Percentiles rank a stretch among this genome's conserved stretches.
These are phyloP conservation scores for Geotrichum europaeum DNA, from an alignment of 1,139 yeast genomes.

Conservation along the genomic window DNA sequence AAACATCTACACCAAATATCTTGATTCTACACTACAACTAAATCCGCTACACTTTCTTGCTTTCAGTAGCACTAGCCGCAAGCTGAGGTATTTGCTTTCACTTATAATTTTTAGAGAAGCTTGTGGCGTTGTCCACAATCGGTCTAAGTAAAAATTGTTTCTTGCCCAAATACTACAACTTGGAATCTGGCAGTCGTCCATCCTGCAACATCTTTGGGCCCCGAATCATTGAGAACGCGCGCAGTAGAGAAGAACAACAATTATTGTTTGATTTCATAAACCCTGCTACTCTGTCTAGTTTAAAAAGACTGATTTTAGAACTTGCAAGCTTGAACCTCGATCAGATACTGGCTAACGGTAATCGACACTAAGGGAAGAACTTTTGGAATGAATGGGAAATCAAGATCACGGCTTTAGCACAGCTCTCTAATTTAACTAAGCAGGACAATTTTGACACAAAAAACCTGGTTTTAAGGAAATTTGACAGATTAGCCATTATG, in stretches of 20 bases:
- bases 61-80: not conserved
- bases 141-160: not conserved
- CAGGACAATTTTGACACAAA: not conserved
- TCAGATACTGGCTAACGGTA: not conserved
- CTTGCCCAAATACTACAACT: not conserved
- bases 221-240: not conserved
- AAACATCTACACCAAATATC: not conserved
- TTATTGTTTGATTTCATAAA: not conserved
- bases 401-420: not conserved
- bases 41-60: not conserved
- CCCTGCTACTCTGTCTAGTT: not conserved
- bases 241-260: not conserved
- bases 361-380: not conserved
- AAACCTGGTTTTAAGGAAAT: too few relatives aligned
- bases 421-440: not conserved
- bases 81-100: not conserved
- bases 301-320: not conserved
- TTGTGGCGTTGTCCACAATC: not conserved
- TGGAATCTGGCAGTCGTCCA: not conserved
- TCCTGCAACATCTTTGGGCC: constrained; percentile 4
- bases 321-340: not conserved
- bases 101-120: not conserved
- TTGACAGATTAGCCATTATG: not conserved
- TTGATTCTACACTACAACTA: not conserved
- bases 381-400: not conserved